A percentile compares a stretch with the other conserved stretches of the same genome.
Conservation (phyloP, 192 early-diverging fungal genomes). For the Rhizophagus sp. region DNA sequence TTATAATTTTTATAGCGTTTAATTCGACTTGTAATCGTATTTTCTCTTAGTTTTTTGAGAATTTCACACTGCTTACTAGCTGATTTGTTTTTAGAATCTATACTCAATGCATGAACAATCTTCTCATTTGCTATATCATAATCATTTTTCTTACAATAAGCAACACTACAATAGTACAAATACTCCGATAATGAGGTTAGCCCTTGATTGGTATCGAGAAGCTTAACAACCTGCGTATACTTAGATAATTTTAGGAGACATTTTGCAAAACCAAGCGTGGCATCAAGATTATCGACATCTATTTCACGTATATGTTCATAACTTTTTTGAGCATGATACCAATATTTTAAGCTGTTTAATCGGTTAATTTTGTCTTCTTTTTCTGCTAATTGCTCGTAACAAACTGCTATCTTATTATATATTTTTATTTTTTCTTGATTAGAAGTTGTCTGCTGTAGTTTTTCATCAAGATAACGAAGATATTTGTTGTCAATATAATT, state of each 20-base stretch:
- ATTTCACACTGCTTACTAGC: background rate
- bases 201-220: background rate
- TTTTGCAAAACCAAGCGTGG: slow-evolving; percentile 6
- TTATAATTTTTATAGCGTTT: background rate
- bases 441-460: background rate
- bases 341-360: background rate
- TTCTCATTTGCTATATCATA: background rate
- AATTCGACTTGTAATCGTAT: background rate
- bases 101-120: background rate
- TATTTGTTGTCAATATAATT: background rate
- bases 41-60: background rate
- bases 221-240: background rate
- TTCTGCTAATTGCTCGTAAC: background rate
- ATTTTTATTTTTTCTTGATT: background rate
- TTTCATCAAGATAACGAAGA: background rate
- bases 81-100: background rate
- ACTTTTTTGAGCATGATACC: background rate
- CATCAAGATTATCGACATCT: background rate
- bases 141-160: background rate
- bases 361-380: background rate
- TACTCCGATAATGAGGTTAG: background rate
- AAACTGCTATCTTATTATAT: background rate
- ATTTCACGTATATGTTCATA: background rate
- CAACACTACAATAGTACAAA: background rate
- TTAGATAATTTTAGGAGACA: background rate